A percentile compares a stretch with the other conserved stretches of the same genome.
phyloP scores from a whole-genome alignment of 2,329 filamentous ascomycete species.

The Phyllosticta paracitricarpa region DNA sequence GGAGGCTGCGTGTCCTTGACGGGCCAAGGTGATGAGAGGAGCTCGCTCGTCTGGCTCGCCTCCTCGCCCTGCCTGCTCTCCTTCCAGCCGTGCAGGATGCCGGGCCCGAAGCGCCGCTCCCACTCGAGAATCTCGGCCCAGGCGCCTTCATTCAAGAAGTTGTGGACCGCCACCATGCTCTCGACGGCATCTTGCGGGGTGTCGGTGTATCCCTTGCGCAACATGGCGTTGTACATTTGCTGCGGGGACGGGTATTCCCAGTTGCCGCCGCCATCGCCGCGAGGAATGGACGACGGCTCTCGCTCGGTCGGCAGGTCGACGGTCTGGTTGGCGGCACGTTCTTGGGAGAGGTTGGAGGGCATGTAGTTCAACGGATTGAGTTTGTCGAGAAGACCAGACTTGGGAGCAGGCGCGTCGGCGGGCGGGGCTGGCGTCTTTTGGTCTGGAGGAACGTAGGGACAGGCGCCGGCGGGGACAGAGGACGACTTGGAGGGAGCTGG shows the following conservation, averaged over 20 bases:
- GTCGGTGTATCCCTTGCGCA: constrained; percentile 91
- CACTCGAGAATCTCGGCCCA: constrained; percentile 93
- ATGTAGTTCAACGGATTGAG: constrained; percentile 88
- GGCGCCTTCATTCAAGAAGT: constrained; percentile 94
- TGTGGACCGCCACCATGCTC: constrained; percentile 95
- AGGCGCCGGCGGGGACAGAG: constrained; percentile 37
- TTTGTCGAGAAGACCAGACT: constrained; percentile 48
- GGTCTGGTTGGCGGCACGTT: constrained; percentile 62
- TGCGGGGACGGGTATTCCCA: constrained; percentile 99
- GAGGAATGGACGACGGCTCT: constrained; percentile 84
- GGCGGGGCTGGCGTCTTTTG: constrained; percentile 19
- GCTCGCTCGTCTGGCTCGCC: constrained; percentile 39
- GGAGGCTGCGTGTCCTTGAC: constrained; percentile 44
- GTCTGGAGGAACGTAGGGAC: constrained; percentile 20
- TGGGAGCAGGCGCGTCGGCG: constrained; percentile 22
- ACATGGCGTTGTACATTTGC: constrained; percentile 98
- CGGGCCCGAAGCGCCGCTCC: constrained; percentile 76
- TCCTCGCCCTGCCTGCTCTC: constrained; percentile 66
- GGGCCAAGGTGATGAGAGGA: constrained; percentile 23
- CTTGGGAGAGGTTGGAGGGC: constrained; percentile 78
- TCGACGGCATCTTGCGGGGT: constrained; percentile 90
- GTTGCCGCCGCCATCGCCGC: constrained; percentile 61
- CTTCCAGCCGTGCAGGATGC: constrained; percentile 62
- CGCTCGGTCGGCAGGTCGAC: constrained; percentile 67
- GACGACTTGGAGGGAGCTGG: constrained; percentile 18